Conservation (phyloP, 78 protist genomes). For the Abeoforma whisleri region DNA sequence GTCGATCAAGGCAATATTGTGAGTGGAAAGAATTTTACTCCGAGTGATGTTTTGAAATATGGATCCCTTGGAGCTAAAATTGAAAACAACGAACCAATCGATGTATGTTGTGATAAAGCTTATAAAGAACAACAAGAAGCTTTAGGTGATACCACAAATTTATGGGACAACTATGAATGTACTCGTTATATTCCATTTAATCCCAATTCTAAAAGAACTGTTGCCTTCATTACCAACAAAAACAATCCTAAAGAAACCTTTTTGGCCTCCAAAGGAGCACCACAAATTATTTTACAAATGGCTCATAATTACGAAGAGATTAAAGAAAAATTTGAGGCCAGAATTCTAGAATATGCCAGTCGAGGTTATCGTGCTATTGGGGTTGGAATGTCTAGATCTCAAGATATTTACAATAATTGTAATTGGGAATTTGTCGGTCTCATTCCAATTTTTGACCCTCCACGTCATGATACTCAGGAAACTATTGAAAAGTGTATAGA, state of each 20-base stretch:
- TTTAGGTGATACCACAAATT: too few relatives aligned
- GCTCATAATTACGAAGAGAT: constrained; percentile 45
- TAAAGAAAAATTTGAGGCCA: constrained; percentile 25
- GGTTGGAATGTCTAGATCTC: constrained; percentile 37
- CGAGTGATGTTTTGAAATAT: constrained; percentile 47
- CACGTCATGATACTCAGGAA: constrained; percentile 68
- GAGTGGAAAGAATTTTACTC: not conserved
- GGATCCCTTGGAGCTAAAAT: constrained; percentile 39
- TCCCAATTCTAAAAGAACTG: constrained; percentile 53
- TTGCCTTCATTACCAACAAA: constrained; percentile 4
- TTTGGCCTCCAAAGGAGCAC: constrained; percentile 66
- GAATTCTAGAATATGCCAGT: constrained; percentile 54
- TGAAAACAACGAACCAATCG: constrained; percentile 63
- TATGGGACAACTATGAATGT: constrained; percentile 24
- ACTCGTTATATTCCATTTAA: constrained; percentile 60
- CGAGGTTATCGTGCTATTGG: constrained; percentile 71
- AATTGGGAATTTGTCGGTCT: constrained; percentile 64
- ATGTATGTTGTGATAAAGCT: constrained; percentile 45
- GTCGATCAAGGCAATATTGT: constrained; percentile 48
- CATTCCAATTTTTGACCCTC: constrained; percentile 76
- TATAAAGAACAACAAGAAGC: not conserved
- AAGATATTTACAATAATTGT: constrained; percentile 29
- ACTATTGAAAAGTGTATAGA: constrained; percentile 55
- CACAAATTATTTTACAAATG: constrained; percentile 58
- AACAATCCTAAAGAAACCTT: constrained; percentile 41